Base-by-base conservation (phyloP, 2,329 filamentous ascomycete species). In the Elsinoe fawcettii region DNA sequence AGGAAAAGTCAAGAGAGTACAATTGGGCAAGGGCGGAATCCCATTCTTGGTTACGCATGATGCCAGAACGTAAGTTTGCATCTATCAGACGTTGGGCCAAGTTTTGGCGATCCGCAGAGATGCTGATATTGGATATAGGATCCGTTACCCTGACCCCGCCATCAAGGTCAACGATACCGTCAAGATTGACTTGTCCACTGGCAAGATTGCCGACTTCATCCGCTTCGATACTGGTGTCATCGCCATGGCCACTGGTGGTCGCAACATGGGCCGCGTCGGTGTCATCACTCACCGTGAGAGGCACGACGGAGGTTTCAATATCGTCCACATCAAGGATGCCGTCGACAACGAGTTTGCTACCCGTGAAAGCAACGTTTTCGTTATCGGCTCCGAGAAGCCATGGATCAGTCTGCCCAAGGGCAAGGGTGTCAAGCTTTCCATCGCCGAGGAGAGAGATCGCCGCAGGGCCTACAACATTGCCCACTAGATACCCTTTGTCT, bases 41-140 rank as follows among this genome's bases (percentile, higher is more conserved):
- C 93, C 93, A 95, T 99, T 96, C 91, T 96, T 97, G 90, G 93
- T 99, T 89, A 99, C 93, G 91, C 93, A 99, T 89, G 93, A 99
- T 93, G 93, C 93, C 81, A 88, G 93, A 90, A 99, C 93, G 92
- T 99, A 83, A 96, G 92, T 97, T 87, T 84, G 88, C 87, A 90
- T 96, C 91, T 93, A 91, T 96, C 92, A 96, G 92, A 86, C 92
- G 92, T 96, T 96, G 92, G 90, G 92, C 89, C 90, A 95, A 93
- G 88, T 83, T 96, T 93, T 95, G 90, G 90, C 80, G 77, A 81
- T 75, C 68, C 69, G 62, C 65, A 60, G 65, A 61, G 69, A 73
- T 70, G 60, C 60, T 66, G 65, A 68, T 62, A 63, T 43, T 55
- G 41, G 49, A 59, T 66, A 69, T 76, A 99, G 93, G 77, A 96